These are phyloP conservation scores for Rhizophlyctis rosea DNA, from an alignment of 192 early-diverging fungal species.

Conservation along the genomic window DNA sequence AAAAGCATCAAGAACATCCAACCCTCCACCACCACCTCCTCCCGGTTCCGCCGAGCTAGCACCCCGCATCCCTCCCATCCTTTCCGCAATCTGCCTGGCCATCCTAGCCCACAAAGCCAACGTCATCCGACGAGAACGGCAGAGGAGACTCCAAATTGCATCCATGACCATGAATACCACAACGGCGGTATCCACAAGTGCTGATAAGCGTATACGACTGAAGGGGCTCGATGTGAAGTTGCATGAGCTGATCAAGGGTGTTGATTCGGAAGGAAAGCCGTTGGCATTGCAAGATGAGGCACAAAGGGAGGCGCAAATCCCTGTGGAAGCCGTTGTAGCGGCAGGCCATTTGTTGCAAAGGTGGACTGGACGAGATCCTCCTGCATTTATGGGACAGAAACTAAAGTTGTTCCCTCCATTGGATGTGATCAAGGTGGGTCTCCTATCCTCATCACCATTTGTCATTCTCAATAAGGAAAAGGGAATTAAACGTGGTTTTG, in stretches of 20 bases:
- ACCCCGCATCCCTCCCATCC: neutral
- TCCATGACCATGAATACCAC: too few relatives aligned
- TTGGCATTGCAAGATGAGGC: too few relatives aligned
- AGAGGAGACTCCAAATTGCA: too few relatives aligned
- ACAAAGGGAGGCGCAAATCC: too few relatives aligned
- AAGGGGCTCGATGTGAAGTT: too few relatives aligned
- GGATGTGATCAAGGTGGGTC: constrained; percentile 1
- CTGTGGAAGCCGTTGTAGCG: neutral
- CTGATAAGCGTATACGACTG: too few relatives aligned
- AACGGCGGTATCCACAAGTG: too few relatives aligned
- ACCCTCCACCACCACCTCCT: neutral
- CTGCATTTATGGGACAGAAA: neutral
- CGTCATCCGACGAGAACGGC: neutral
- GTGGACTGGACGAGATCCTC: too few relatives aligned
- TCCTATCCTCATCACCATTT: neutral
- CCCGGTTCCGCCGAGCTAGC: neutral
- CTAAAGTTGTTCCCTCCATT: neutral
- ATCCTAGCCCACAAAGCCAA: neutral
- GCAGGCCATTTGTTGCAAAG: neutral
- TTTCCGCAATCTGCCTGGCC: neutral
- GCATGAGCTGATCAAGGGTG: too few relatives aligned
- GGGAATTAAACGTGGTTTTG: neutral
- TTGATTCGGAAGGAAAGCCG: too few relatives aligned
- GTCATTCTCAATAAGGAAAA: neutral
- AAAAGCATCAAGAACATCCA: neutral